Conservation (phyloP, 2,329 filamentous ascomycete genomes). For the Diaporthe ampelina region DNA sequence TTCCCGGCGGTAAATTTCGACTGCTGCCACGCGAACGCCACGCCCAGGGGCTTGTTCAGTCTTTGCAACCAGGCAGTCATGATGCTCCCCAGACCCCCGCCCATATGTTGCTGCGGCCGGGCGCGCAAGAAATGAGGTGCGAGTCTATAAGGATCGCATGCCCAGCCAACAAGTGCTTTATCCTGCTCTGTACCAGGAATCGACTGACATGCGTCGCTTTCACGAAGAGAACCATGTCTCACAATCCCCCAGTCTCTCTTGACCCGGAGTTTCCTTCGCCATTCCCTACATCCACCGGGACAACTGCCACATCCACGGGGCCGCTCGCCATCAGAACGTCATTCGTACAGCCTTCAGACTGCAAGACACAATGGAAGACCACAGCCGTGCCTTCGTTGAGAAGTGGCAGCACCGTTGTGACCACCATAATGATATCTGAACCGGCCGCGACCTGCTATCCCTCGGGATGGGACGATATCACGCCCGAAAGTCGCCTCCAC, state of each 20-base stretch:
- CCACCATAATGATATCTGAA: background rate
- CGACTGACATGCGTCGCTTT: background rate
- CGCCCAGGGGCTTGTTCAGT: no score
- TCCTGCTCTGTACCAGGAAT: background rate
- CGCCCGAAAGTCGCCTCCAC: background rate
- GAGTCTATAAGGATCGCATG: background rate
- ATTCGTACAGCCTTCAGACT: constrained; percentile 5
- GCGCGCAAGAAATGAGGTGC: background rate
- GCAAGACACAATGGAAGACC: constrained; percentile 21
- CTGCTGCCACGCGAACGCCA: no score
- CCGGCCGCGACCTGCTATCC: constrained; percentile 5
- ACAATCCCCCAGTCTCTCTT: background rate
- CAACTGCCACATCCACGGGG: background rate
- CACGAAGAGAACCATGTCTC: background rate
- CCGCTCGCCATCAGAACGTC: constrained; percentile 3
- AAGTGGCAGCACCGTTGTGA: background rate
- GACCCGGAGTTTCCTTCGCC: no score
- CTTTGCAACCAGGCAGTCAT: background rate
- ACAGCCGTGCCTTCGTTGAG: background rate
- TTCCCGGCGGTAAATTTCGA: no score
- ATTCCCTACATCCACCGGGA: no score
- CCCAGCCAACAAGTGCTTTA: background rate
- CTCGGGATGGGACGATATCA: background rate
- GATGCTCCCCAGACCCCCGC: background rate
- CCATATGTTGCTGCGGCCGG: background rate